Conservation (phyloP, 1,284 basidiomycete genomes). For the Ustilago hordei region DNA sequence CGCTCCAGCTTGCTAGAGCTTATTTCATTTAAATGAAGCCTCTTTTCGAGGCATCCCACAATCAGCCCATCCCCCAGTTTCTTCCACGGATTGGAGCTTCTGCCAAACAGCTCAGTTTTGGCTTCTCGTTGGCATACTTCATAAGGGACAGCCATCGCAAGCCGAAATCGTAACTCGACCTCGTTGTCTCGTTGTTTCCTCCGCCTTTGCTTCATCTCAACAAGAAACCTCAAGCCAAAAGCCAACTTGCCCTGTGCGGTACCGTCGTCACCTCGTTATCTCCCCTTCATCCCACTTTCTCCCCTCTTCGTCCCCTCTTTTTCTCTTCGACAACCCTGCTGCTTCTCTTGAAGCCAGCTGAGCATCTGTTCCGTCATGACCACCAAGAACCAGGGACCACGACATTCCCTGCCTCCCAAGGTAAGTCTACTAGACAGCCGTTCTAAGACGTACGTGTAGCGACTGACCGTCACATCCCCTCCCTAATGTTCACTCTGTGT, state of each 20-base stretch:
- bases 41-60: conserved; percentile 11
- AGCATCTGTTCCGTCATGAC: conserved; percentile 23
- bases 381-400: conserved; percentile 31
- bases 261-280: conserved; percentile 15
- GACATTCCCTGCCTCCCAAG: conserved; percentile 48
- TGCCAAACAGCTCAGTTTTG: conserved; percentile 3
- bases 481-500: neutral
- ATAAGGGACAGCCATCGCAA: conserved; percentile 16
- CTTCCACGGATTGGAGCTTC: conserved; percentile 26
- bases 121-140: conserved; percentile 13
- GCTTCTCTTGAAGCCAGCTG: conserved; percentile 2
- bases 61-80: conserved; percentile 8
- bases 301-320: neutral
- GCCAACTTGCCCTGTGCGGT: conserved; percentile 18
- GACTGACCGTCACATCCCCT: neutral
- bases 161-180: conserved; percentile 12
- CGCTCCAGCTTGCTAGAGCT: conserved; percentile 9
- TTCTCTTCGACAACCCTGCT: conserved; percentile 13
- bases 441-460: neutral
- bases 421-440: conserved; percentile 10
- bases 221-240: neutral
- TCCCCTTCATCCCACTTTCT: conserved; percentile 15
- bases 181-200: conserved; percentile 7
- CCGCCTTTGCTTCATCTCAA: conserved; percentile 2
- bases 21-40: conserved; percentile 35